Conservation (phyloP, 1,284 basidiomycete genomes). For the Fomitopsis schrenkii region DNA sequence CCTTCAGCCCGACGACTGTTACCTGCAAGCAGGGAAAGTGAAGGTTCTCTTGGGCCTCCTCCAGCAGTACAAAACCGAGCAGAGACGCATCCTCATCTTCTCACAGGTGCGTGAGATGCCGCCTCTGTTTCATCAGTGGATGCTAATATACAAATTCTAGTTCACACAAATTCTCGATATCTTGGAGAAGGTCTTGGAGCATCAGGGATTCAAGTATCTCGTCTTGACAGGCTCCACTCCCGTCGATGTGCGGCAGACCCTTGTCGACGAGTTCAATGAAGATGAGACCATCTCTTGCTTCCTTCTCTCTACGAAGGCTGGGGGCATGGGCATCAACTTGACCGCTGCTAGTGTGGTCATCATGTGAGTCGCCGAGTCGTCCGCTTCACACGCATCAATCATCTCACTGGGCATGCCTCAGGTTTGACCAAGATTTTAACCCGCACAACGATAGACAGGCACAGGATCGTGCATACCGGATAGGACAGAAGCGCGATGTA, state of each 20-base stretch:
- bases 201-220: conserved; percentile 75
- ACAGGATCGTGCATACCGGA: conserved; percentile 97
- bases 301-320: conserved; percentile 94
- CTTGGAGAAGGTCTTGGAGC: conserved; percentile 80
- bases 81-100: conserved; percentile 88
- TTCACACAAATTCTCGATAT: conserved; percentile 97
- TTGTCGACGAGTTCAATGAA: conserved; percentile 98
- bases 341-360: conserved; percentile 92
- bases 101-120: conserved; percentile 62
- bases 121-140: neutral
- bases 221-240: conserved; percentile 94
- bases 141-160: conserved; percentile 33
- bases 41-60: conserved; percentile 72
- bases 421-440: conserved; percentile 98
- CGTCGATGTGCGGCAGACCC: conserved; percentile 88
- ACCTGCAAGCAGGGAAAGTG: conserved; percentile 90
- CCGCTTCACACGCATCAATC: conserved; percentile 1
- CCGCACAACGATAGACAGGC: conserved; percentile 93
- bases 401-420: conserved; percentile 21
- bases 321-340: conserved; percentile 88
- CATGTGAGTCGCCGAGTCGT: conserved; percentile 46
- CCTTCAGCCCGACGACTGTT: conserved; percentile 72
- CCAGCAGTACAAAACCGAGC: conserved; percentile 62
- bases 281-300: conserved; percentile 91
- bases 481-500: conserved; percentile 90